Conservation (phyloP, 2,329 filamentous ascomycete genomes). For the Paracamarosporium sp. region DNA sequence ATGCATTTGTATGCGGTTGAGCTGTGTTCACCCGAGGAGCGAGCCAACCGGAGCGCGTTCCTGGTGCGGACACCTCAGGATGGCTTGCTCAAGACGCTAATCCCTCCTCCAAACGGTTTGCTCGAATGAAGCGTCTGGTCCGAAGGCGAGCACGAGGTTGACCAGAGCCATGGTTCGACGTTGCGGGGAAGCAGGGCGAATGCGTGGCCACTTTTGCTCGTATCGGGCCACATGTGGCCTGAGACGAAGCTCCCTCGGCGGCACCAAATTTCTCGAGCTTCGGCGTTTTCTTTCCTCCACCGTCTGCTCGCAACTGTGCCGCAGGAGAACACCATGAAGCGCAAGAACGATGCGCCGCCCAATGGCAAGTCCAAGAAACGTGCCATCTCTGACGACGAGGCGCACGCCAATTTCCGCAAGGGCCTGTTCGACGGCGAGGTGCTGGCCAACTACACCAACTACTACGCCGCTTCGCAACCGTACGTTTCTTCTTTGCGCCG, state of each 20-base stretch:
- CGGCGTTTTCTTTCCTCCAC: neutral
- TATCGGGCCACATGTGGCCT: constrained; percentile 8
- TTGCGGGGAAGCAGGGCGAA: constrained; percentile 10
- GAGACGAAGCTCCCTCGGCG: constrained; percentile 3
- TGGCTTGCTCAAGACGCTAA: neutral
- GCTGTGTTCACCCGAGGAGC: neutral
- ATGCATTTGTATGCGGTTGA: neutral
- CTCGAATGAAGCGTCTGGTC: neutral
- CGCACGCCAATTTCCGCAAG: constrained; percentile 46
- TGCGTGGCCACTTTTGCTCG: constrained; percentile 1
- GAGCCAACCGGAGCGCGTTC: constrained; percentile 18
- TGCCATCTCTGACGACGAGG: constrained; percentile 49
- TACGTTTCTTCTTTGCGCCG: constrained; percentile 26
- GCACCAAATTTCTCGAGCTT: constrained; percentile 5
- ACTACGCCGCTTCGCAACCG: constrained; percentile 49
- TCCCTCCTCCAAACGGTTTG: neutral
- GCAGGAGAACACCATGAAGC: constrained; percentile 46
- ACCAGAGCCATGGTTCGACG: neutral
- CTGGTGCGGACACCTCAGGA: neutral
- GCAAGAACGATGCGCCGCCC: constrained; percentile 48
- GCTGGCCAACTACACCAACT: constrained; percentile 40
- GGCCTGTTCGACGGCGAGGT: constrained; percentile 47
- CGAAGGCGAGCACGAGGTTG: neutral
- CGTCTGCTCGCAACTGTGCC: neutral
- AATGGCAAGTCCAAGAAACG: constrained; percentile 52